Percentiles rank a stretch among this genome's conserved stretches.
These are phyloP conservation scores for Phytomonas francai DNA, from an alignment of 208 protist genomes.

Conservation along the genomic window DNA sequence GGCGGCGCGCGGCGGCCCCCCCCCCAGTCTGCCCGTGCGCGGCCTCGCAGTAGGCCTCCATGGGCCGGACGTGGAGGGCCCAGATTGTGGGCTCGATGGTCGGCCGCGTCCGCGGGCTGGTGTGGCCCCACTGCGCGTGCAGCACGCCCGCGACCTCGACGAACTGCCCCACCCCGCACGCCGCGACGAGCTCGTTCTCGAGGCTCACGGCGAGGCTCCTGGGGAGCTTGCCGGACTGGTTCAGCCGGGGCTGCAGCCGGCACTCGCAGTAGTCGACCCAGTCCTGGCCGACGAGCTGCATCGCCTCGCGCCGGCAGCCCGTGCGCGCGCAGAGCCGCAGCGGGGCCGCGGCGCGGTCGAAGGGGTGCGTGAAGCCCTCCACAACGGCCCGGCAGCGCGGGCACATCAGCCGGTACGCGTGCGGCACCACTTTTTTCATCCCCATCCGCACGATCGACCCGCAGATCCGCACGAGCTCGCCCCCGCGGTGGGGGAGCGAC, in stretches of 20 bases:
- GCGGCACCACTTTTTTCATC: slow-evolving; percentile 68
- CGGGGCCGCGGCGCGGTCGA: slow-evolving; percentile 48
- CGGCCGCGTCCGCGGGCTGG: slow-evolving; percentile 47
- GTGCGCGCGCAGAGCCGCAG: slow-evolving; percentile 35
- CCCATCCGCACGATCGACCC: slow-evolving; percentile 82
- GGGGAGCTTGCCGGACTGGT: slow-evolving; percentile 59
- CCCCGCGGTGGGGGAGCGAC: slow-evolving; percentile 44
- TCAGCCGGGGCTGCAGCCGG: slow-evolving; percentile 79
- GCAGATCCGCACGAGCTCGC: slow-evolving; percentile 65
- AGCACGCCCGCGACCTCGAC: slow-evolving; percentile 81
- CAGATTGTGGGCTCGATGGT: slow-evolving; percentile 73
- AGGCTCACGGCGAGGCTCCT: slow-evolving; percentile 73
- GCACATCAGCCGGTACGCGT: slow-evolving; percentile 60
- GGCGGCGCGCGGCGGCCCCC: slow-evolving; percentile 14
- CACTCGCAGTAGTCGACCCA: slow-evolving; percentile 90
- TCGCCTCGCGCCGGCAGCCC: slow-evolving; percentile 55
- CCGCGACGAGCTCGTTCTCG: slow-evolving; percentile 74
- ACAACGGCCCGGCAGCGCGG: slow-evolving; percentile 38
- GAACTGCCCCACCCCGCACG: slow-evolving; percentile 79
- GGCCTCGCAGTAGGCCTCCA: slow-evolving; percentile 69
- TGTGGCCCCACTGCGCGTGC: slow-evolving; percentile 59
- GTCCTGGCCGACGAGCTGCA: slow-evolving; percentile 61
- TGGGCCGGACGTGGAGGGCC: slow-evolving; percentile 66
- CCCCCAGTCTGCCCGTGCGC: slow-evolving; percentile 15
- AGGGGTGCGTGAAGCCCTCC: slow-evolving; percentile 47